These are phyloP conservation scores for Fraxinus velutina DNA, from an alignment of 305 asterid genomes.

Conservation along the genomic window DNA sequence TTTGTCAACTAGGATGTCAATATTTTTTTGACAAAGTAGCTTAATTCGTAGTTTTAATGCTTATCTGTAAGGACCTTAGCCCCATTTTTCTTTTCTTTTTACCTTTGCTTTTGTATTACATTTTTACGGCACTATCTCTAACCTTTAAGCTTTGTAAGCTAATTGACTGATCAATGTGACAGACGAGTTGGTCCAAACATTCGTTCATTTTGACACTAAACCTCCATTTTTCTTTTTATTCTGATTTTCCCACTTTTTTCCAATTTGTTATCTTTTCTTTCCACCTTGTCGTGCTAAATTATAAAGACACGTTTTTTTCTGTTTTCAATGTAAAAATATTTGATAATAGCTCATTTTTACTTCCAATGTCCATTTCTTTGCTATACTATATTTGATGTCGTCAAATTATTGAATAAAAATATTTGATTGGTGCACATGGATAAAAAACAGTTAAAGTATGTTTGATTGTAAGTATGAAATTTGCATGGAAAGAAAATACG, in stretches of 20 bases:
- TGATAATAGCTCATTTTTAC: not conserved
- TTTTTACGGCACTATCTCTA: not conserved
- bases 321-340: not conserved
- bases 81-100: not conserved
- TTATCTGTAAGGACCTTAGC: not conserved
- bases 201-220: no score
- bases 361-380: not conserved
- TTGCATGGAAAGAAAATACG: no score
- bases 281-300: not conserved
- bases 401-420: not conserved
- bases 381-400: not conserved
- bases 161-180: no score
- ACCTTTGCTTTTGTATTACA: not conserved
- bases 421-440: not conserved
- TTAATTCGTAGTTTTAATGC: not conserved
- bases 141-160: not conserved
- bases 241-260: not conserved
- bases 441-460: no score
- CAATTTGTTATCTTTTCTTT: not conserved
- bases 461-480: no score
- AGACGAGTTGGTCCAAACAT: no score
- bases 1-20: not conserved
- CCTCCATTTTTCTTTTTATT: no score
- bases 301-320: not conserved
- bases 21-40: not conserved